Conservation (phyloP, 345 rosid genomes). For the Euphorbia lathyris region DNA sequence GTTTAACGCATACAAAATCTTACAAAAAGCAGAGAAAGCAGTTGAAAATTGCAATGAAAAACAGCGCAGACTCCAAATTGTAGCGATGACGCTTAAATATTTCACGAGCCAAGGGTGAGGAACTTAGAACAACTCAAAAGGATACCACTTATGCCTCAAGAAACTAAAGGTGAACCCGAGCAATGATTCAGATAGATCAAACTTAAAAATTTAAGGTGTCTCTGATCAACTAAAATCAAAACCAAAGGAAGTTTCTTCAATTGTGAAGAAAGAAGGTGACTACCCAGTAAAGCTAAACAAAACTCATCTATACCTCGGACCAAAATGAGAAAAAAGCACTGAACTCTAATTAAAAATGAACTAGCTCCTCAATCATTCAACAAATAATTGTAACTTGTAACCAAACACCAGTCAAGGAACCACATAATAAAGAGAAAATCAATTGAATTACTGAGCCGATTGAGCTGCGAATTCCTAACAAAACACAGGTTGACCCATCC, state of each 20-base stretch:
- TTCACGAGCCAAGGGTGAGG: background rate
- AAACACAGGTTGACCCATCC: background rate
- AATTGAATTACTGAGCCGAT: background rate
- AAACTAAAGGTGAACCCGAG: background rate
- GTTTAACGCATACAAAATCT: too few relatives aligned
- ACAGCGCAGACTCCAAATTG: background rate
- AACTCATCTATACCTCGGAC: background rate
- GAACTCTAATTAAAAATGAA: background rate
- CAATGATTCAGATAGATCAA: background rate
- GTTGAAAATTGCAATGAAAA: background rate
- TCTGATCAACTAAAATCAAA: background rate
- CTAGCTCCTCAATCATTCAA: conserved; percentile 3
- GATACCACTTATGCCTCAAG: background rate
- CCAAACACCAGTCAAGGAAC: background rate
- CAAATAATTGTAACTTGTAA: background rate
- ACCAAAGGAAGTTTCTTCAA: background rate
- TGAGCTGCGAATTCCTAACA: background rate
- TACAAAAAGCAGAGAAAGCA: background rate
- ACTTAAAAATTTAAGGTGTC: background rate
- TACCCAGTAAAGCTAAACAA: background rate
- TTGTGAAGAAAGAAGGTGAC: background rate
- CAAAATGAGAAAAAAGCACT: background rate
- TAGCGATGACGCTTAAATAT: background rate
- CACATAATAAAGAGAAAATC: background rate
- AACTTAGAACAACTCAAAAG: background rate